phyloP scores from a whole-genome alignment of 371 early-diverging fungal species.

The Actinomortierella wolfii region DNA sequence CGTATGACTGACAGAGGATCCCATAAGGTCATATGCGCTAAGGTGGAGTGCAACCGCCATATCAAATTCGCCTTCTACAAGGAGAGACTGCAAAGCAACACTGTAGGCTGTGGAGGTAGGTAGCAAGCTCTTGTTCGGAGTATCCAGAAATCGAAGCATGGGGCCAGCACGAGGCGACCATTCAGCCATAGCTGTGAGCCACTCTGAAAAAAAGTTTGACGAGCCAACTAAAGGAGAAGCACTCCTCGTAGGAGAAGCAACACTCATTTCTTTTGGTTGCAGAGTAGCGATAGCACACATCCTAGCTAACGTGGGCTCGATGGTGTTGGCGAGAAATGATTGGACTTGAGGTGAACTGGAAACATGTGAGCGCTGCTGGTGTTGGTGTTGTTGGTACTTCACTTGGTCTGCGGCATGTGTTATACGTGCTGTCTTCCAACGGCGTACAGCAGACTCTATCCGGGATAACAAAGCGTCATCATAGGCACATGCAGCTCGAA shows the following conservation, averaged over 20 bases:
- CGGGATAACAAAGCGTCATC: too few species aligned
- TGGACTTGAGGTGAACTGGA: conserved; percentile 3
- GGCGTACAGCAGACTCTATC: too few species aligned
- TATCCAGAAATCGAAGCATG: conserved; percentile 19
- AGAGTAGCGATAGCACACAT: conserved; percentile 12
- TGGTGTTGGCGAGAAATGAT: conserved; percentile 2
- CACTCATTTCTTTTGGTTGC: too few species aligned
- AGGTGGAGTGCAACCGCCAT: conserved; percentile 20
- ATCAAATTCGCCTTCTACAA: conserved; percentile 20
- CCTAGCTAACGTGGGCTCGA: conserved; percentile 12
- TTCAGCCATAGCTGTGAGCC: conserved; percentile 19
- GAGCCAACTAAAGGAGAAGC: too few species aligned
- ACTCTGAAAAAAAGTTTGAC: conserved; percentile 15
- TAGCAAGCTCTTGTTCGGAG: neutral
- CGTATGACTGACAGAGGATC: too few species aligned
- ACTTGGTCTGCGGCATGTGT: too few species aligned
- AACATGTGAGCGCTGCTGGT: neutral
- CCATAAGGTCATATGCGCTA: conserved; percentile 3
- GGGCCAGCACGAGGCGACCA: conserved; percentile 9
- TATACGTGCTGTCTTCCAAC: too few species aligned
- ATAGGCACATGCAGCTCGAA: conserved; percentile 5
- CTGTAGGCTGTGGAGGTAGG: conserved; percentile 13
- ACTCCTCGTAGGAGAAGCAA: too few species aligned
- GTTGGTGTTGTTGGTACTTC: too few species aligned
- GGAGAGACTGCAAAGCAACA: conserved; percentile 8